Base-by-base conservation (phyloP, 192 early-diverging fungal species). In the Diversispora epigaea region DNA sequence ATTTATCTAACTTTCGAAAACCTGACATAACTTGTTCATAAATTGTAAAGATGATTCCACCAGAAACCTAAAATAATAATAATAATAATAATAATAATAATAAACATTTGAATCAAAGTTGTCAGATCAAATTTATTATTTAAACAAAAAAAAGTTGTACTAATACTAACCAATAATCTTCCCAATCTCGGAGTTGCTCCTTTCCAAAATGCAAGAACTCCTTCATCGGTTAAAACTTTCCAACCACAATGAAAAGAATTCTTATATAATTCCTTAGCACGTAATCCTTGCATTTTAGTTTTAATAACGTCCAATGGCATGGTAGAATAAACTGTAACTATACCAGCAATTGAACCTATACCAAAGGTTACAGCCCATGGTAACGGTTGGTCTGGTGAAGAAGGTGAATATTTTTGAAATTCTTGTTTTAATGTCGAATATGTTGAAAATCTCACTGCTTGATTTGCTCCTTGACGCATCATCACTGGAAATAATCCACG, bases 221-320 rank as follows among this genome's bases (percentile, higher is more conserved):
- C 96, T 64, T 96, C 94, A 4, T 87, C 85, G 61, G 86, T 88
- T 6, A 90, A 86, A 10, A 94, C 87, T 71, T 84, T 88, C 77
- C 80, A 85, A 10, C 86, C 77, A 75, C 95, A 97, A 76, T 95
- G 90, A 15, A 92, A 75, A 21, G 91, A 87, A 70, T 87, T 88
- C 40, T 80, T 81, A 73, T 97, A 96, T 50, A 91, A 81, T 10
- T 76, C 73, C 11, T 80, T 77, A 3, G 92, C 94, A 45, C 92
- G 84, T 10, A 91, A 80, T n/a, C 87, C 88, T 80, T 99, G 97
- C 94, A 97, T 94, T 70, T 92, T 90, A 11, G 97, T 99, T 82
- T 99, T 99, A 71, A 97, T 86, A n/a, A 96, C 95, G 82, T 99
- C 97, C 19, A 99, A 78, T 11, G 96, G 96, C 96, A 98, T 97